These are phyloP conservation scores for Pilatotrama ljubarskyi DNA, from an alignment of 768 basidiomycete species.

Conservation along the genomic window DNA sequence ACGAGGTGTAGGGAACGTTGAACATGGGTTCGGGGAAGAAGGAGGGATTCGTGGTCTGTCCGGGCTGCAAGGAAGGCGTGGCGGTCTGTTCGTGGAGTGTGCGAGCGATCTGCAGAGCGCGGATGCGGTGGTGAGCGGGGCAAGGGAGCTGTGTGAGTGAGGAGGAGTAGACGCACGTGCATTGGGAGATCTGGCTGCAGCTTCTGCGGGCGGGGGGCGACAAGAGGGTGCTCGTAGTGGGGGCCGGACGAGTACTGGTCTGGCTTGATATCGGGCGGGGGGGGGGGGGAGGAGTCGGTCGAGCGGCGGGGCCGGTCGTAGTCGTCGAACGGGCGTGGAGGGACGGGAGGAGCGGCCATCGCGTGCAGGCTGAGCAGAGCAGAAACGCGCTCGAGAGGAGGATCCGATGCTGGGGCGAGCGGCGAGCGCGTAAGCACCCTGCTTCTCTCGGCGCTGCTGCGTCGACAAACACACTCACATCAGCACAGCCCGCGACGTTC, in stretches of 20 bases:
- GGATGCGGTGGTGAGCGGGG: conserved; percentile 23
- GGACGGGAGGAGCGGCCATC: conserved; percentile 30
- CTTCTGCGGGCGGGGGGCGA: conserved; percentile 67
- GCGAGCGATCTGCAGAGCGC: conserved; percentile 56
- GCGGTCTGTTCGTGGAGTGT: conserved; percentile 51
- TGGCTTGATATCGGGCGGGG: conserved; percentile 41
- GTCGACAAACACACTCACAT: no score
- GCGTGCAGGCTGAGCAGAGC: no score
- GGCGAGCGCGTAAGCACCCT: no score
- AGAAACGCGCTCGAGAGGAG: no score
- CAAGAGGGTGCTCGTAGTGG: conserved; percentile 56
- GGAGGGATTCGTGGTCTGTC: conserved; percentile 14
- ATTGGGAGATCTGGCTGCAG: conserved; percentile 59
- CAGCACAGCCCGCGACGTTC: no score
- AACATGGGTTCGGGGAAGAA: conserved; percentile 27
- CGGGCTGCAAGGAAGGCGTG: conserved; percentile 23
- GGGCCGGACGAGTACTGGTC: conserved; percentile 39
- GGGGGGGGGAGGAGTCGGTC: conserved; percentile 38
- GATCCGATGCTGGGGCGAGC: no score
- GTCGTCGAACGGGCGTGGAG: conserved; percentile 28
- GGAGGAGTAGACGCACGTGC: conserved; percentile 48
- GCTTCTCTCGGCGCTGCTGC: no score
- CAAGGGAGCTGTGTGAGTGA: conserved; percentile 15
- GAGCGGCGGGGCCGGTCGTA: conserved; percentile 19
- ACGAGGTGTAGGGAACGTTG: conserved; percentile 16